phyloP scores from a whole-genome alignment of 2,329 filamentous ascomycete species.

The Stemphylium lycopersici region DNA sequence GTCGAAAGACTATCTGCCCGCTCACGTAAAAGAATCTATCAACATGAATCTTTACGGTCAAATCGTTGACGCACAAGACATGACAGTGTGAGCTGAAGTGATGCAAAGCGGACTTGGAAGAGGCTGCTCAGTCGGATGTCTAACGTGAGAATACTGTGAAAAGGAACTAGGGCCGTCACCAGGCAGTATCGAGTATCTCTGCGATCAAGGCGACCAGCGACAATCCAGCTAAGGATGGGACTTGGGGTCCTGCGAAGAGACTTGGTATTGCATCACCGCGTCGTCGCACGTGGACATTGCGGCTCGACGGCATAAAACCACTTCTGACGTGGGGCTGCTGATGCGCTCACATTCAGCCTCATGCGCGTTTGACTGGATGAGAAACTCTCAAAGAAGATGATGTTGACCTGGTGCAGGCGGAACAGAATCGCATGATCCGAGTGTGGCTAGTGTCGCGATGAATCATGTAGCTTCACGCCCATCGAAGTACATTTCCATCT shows the following conservation, averaged over 20 bases:
- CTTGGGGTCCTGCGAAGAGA: background rate
- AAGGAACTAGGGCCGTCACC: too few species aligned
- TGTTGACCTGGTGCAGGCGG: too few species aligned
- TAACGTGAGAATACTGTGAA: background rate
- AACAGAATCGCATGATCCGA: background rate
- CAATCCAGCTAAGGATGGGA: slow-evolving; percentile 7
- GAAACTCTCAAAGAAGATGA: too few species aligned
- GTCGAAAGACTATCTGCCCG: slow-evolving; percentile 18
- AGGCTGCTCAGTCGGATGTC: too few species aligned
- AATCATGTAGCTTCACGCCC: background rate
- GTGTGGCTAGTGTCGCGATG: slow-evolving; percentile 4
- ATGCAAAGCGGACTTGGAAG: background rate
- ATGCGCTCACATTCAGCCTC: slow-evolving; percentile 16
- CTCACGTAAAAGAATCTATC: slow-evolving; percentile 35
- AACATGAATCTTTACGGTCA: slow-evolving; percentile 28
- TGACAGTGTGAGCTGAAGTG: background rate
- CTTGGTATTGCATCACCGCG: slow-evolving; percentile 3
- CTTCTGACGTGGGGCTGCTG: slow-evolving; percentile 17
- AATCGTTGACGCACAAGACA: background rate
- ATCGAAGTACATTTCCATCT: slow-evolving; percentile 2
- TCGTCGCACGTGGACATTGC: background rate
- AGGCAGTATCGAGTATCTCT: too few species aligned
- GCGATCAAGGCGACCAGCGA: background rate
- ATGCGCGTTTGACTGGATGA: background rate
- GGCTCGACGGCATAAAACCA: background rate